Conservation (phyloP, 78 protist species). For the Dictyostelium capitatum region DNA sequence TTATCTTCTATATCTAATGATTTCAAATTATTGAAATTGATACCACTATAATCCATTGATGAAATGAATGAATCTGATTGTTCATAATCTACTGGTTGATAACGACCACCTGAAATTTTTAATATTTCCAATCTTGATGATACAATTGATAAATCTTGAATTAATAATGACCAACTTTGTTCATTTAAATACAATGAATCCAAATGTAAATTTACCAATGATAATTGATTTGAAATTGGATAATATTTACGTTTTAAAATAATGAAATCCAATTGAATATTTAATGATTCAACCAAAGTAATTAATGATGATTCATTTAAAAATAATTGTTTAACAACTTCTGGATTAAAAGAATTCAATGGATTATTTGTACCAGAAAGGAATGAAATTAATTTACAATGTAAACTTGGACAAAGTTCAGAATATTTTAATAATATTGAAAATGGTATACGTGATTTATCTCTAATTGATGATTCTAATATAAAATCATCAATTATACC, state of each 20-base stretch:
- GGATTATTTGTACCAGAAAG: not conserved
- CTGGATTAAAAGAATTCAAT: not conserved
- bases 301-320: not conserved
- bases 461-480: not conserved
- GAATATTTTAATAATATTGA: not conserved
- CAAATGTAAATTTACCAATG: not conserved
- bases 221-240: not conserved
- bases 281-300: not conserved
- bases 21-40: not conserved
- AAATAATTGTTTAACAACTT: conserved; percentile 4
- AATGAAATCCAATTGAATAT: not conserved
- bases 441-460: not conserved
- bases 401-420: not conserved
- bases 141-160: not conserved
- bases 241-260: not conserved
- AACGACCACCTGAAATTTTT: not conserved
- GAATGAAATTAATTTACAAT: not conserved
- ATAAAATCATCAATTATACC: conserved; percentile 15
- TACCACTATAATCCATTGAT: not conserved
- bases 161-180: not conserved
- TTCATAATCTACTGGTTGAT: not conserved
- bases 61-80: too few species aligned
- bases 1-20: not conserved
- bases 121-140: not conserved
- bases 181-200: not conserved